Conservation (phyloP, 108 stramenopile species). For the Skeletonema menzelii region DNA sequence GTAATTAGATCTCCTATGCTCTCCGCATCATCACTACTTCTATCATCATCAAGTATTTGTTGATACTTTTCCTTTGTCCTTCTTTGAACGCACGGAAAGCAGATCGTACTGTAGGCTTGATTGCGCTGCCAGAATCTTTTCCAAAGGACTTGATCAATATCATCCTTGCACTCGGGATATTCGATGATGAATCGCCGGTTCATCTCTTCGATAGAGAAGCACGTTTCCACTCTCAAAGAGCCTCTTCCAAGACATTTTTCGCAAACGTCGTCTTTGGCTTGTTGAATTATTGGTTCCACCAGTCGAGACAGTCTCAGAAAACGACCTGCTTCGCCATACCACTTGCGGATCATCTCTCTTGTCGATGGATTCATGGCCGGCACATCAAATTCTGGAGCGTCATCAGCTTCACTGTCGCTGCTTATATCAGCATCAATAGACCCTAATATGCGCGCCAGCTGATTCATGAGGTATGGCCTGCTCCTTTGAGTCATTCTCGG, state of each 20-base stretch:
- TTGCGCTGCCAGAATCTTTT: constrained; percentile 70
- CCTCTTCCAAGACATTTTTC: constrained; percentile 70
- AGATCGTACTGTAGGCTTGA: constrained; percentile 65
- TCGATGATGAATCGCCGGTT: constrained; percentile 50
- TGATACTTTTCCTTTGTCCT: constrained; percentile 17
- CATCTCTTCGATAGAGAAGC: constrained; percentile 60
- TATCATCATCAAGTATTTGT: constrained; percentile 24
- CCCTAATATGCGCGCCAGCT: constrained; percentile 72
- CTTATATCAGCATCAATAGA: constrained; percentile 60
- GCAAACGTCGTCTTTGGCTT: constrained; percentile 67
- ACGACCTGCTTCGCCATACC: constrained; percentile 60
- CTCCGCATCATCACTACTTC: not conserved
- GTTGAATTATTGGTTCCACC: constrained; percentile 55
- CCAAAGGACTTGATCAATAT: constrained; percentile 77
- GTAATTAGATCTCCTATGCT: not conserved
- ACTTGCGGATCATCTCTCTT: constrained; percentile 62
- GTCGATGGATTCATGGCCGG: constrained; percentile 57
- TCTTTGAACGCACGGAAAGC: constrained; percentile 53
- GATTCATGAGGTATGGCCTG: constrained; percentile 81
- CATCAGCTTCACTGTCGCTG: constrained; percentile 66
- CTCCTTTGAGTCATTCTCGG: constrained; percentile 70
- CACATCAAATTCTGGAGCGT: constrained; percentile 60
- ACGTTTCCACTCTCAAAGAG: constrained; percentile 67
- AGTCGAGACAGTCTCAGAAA: constrained; percentile 43
- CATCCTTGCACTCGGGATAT: constrained; percentile 37